Evolutionary conservation across 441 rosid genomes (phyloP), one percentile per base, ranked within the genome.

Genomic region (Erysimum cheiri): DNA sequence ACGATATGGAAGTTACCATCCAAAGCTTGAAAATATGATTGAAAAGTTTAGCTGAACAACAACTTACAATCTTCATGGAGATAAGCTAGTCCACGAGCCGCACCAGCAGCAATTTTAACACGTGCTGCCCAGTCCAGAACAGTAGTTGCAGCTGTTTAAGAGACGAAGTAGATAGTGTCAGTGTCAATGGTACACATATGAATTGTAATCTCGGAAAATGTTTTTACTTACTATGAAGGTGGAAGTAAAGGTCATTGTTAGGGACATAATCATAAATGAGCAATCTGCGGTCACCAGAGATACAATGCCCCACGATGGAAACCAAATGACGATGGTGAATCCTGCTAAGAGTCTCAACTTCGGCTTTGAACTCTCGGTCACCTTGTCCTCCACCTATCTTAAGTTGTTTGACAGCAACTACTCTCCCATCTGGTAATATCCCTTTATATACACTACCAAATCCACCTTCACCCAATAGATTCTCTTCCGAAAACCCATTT

Each of bases 301-400:
- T 85, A 78, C 97, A 95, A 81, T 92, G 93, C n/a, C 99, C 98
- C 19, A 95, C 91, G 14, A 95, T 80, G n/a, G 99, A 88, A 77
- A 95, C 96, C 83, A 95, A 81, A 82, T 92, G 87, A 28, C 97
- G 88, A 60, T 95, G 99, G 70, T 95, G 99, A 28, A 95, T 80
- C 36, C 93, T 91, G 64, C 93, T 88, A 63, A 95, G 91, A 71
- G 88, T 95, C 67, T 86, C 98, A 76, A 95, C 93, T 71, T 95
- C 98, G 29, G 96, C 93, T 80, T 82, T 85, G 68, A 95, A 95
- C 78, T 95, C 99, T 64, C 93, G 80, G 53, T 92, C 97, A 11
- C 98, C 99, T 74, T 92, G 99, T 55, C 87, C 93, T 22, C 97
- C 88, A 28, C 90, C 96, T 10, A 77, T 81, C 69, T 85, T 95